Base-by-base conservation (phyloP, 495 filamentous ascomycete species). In the Neurospora sp. region DNA sequence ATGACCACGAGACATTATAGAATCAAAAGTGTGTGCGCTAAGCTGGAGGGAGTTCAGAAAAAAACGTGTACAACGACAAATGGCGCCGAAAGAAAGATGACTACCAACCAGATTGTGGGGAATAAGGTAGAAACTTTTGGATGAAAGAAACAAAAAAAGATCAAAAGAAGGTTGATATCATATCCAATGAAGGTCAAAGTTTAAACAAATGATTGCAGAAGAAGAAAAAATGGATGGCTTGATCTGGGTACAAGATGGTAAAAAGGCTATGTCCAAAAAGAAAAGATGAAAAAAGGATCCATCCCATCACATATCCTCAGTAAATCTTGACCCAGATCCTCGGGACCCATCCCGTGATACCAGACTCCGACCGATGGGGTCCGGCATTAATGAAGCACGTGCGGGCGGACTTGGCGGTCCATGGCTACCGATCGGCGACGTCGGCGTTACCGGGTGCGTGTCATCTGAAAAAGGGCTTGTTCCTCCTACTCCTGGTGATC, bases 281-380 rank as follows among this genome's bases (percentile, higher is more conserved):
- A 23, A 59, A 35, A 18, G 54, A 66, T 66, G 27, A 66, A 66
- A 8, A 66, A 31, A 66, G 14, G 7, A 31, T 66, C 8, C 11
- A 66, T 69, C 71, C 14, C 75, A 14, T 85, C 80, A 88, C 75
- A 88, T 82, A 72, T 85, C 81, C 78, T 89, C 88, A 10, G 82
- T 85, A 74, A 89, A 89, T 70, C 84, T 79, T 31, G 87, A 88
- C 7, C 74, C 77, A 37, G 82, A 84, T 9, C 72, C 81, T 59
- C 84, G 83, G 35, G 86, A 86, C 35, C 84, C 83, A 72, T 85
- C 83, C 66, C 83, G 81, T 14, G 83, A 83, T 37, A 80, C 81
- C 31, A 82, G 85, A 38, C 82, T 84, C 69, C 85, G 81, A 59
- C 84, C 83, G 20, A 85, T 73, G n/a, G 79, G 77, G 75, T 87